Conservation (phyloP, 768 basidiomycete species). For the Phylloporus rhodoxanthus region DNA sequence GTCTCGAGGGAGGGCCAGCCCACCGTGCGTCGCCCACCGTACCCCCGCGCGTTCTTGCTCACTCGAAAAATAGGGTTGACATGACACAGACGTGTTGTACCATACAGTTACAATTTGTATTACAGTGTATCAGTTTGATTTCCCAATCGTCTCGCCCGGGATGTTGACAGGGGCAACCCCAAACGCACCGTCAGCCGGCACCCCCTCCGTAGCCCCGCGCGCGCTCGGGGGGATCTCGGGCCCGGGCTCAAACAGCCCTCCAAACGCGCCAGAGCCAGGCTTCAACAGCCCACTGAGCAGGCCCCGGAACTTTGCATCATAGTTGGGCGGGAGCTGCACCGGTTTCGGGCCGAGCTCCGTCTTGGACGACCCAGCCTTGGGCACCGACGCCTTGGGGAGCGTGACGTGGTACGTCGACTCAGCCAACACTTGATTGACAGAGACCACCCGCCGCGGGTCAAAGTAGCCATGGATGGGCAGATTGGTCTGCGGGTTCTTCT, state of each 20-base stretch:
- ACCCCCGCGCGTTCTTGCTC: neutral
- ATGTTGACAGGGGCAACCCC: constrained; percentile 24
- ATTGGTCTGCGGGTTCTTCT: constrained; percentile 17
- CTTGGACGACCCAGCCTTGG: constrained; percentile 9
- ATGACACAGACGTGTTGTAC: too few relatives aligned
- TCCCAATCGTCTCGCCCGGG: constrained; percentile 26
- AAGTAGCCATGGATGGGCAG: constrained; percentile 26
- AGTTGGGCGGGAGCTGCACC: constrained; percentile 4
- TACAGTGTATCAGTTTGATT: neutral
- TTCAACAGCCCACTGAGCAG: constrained; percentile 12
- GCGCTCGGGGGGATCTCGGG: too few relatives aligned
- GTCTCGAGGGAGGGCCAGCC: constrained; percentile 16
- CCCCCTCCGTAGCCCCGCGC: too few relatives aligned
- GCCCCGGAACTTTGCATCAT: neutral
- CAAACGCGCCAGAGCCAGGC: constrained; percentile 10
- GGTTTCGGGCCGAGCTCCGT: constrained; percentile 18
- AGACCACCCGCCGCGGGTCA: constrained; percentile 29
- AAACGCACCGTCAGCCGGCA: constrained; percentile 15
- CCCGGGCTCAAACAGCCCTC: constrained; percentile 18
- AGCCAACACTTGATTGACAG: constrained; percentile 31
- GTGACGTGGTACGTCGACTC: constrained; percentile 22
- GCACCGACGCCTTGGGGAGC: constrained; percentile 20
- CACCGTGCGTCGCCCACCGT: constrained; percentile 2
- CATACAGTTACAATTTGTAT: neutral
- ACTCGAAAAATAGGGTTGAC: constrained; percentile 9